Conservation (phyloP, 208 protist species). For the Crithidia brevicula region DNA sequence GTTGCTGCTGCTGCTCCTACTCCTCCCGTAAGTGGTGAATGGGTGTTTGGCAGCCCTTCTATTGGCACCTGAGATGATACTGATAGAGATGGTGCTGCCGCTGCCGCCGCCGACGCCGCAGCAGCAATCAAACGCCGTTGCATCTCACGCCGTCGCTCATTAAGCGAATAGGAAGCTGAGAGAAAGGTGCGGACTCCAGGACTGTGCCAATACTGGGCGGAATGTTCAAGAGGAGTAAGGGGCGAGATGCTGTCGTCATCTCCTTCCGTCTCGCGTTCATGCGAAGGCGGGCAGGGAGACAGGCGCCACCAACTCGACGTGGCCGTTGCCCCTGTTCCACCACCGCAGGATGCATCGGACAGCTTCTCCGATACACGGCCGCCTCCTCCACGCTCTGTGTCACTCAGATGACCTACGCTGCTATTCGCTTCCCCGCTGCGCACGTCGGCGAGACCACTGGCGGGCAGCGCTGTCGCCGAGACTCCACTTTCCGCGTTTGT, state of each 20-base stretch:
- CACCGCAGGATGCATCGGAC: neutral
- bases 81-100: too few species aligned
- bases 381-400: neutral
- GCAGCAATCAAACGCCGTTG: constrained; percentile 24
- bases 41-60: too few species aligned
- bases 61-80: too few species aligned
- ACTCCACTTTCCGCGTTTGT: neutral
- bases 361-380: neutral
- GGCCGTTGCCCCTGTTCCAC: neutral
- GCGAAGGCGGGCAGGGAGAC: constrained; percentile 10
- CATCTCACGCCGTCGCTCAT: constrained; percentile 10
- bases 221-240: too few species aligned
- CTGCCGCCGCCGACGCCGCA: neutral
- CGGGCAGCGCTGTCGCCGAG: neutral
- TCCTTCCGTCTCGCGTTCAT: too few species aligned
- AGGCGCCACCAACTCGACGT: constrained; percentile 20
- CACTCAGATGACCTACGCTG: constrained; percentile 11
- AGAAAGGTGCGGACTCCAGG: constrained; percentile 2
- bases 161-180: constrained; percentile 13
- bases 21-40: too few species aligned
- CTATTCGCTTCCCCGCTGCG: neutral
- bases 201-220: constrained; percentile 11
- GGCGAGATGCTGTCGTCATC: too few species aligned
- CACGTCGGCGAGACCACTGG: neutral
- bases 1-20: neutral